A percentile compares a stretch with the other conserved stretches of the same genome.
These are phyloP conservation scores for Ustilago trichophora DNA, from an alignment of 1,284 basidiomycete genomes.

Conservation along the genomic window DNA sequence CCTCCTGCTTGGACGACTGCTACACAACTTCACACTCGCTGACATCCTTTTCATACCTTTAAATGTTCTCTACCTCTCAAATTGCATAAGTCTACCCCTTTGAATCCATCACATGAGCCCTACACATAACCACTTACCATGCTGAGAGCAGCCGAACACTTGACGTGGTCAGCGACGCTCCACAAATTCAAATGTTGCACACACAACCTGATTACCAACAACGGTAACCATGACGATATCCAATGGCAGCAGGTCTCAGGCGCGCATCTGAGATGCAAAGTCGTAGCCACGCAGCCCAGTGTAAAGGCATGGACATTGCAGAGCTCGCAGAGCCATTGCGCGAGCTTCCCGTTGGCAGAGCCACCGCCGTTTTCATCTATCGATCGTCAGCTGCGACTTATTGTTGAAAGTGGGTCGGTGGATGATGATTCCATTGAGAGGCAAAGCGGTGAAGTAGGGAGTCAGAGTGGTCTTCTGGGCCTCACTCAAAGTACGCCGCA, in stretches of 20 bases:
- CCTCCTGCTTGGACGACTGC: too few relatives aligned
- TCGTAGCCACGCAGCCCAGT: slow-evolving; percentile 23
- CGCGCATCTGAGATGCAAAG: slow-evolving; percentile 16
- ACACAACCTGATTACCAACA: too few relatives aligned
- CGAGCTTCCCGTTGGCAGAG: too few relatives aligned
- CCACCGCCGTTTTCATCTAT: not conserved
- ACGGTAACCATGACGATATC: not conserved
- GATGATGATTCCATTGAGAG: not conserved
- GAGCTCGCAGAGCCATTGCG: not conserved
- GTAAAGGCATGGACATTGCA: slow-evolving; percentile 3
- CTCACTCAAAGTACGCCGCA: not conserved
- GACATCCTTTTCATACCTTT: too few relatives aligned
- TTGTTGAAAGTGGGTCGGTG: slow-evolving; percentile 17
- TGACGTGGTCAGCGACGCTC: too few relatives aligned
- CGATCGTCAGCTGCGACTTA: slow-evolving; percentile 16
- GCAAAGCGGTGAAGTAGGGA: not conserved
- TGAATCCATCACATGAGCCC: too few relatives aligned
- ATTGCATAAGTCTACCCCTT: too few relatives aligned
- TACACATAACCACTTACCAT: too few relatives aligned
- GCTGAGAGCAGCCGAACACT: not conserved
- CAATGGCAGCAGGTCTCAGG: slow-evolving; percentile 29
- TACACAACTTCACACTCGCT: too few relatives aligned
- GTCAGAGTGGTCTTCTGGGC: too few relatives aligned
- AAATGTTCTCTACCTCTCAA: too few relatives aligned
- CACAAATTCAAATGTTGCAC: too few relatives aligned